Evolutionary conservation across 768 basidiomycete species (phyloP), one percentile per base, ranked within the genome.

Genomic region (Tricholoma terreum): DNA sequence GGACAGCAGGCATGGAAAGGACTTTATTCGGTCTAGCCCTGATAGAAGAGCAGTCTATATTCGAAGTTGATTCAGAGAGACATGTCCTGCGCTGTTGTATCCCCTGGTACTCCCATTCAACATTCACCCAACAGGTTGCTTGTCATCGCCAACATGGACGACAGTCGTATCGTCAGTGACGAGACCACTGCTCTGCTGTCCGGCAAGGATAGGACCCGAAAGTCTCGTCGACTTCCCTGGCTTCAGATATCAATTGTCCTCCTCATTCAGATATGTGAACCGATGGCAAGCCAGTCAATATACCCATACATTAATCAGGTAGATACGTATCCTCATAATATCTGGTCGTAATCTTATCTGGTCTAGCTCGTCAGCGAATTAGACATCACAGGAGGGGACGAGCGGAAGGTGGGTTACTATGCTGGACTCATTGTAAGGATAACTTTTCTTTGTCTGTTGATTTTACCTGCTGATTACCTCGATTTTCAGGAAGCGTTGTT

Each of bases 401-500:
- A 80, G 58, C 67, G 63, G 4, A 76, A 73, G 58, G 77, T 74
- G 4, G 80, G 80, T 2, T 81, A 80, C 61, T 82, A 77, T 63
- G 80, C 77, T 42, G 80, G 80, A 4, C 57, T 80, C 27, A 75
- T 81, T 30, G 80, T 79, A 54, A 59, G 73, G 62, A 4, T 30
- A n/a, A 24, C 62, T 17, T 68, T 0, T 33, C n/a, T 34, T 6
- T 14, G 17, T 33, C 14, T 36, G 9, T n/a, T 35, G 8, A 5
- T 1, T 17, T n/a, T 19, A 53, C 24, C 33, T 21, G n/a, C 3
- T 40, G 35, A 35, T 40, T n/a, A 9, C 5, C 19, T 6, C 22
- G 9, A 24, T 38, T 9, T 12, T 30, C 54, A 86, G 84, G 81
- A 85, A 72, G 86, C 84, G 0, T 66, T 87, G 2, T 88, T 86